A percentile compares a stretch with the other conserved stretches of the same genome.
phyloP scores from a whole-genome alignment of 306 rosid genomes.

The Fragaria iinumae region DNA sequence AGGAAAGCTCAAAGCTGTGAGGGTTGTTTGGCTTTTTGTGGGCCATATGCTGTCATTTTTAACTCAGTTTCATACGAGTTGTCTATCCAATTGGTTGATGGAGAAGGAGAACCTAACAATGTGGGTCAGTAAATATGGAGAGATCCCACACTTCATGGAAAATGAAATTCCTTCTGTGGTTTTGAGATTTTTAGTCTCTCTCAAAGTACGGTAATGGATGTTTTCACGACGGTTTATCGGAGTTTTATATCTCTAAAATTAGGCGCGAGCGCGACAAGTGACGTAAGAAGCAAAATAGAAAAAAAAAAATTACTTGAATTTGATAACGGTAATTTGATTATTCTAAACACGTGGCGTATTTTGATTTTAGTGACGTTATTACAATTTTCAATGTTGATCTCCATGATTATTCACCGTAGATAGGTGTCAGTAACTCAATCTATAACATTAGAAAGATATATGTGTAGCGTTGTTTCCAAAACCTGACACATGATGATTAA shows the following conservation, averaged over 20 bases:
- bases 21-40: background rate
- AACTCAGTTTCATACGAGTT: background rate
- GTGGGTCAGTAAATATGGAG: background rate
- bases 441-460: background rate
- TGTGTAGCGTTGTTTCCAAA: background rate
- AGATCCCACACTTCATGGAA: background rate
- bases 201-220: background rate
- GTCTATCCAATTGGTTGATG: slow-evolving; percentile 3
- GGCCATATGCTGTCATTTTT: background rate
- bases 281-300: background rate
- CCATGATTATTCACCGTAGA: background rate
- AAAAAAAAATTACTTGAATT: background rate
- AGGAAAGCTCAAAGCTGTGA: background rate
- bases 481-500: background rate
- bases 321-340: background rate
- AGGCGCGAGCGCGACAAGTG: background rate
- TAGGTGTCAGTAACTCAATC: background rate
- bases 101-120: background rate
- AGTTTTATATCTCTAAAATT: background rate
- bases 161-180: background rate
- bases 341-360: accelerated
- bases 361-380: background rate
- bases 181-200: background rate
- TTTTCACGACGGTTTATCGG: background rate
- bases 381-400: background rate